Percentiles rank a stretch among this genome's conserved stretches.
These are phyloP conservation scores for Achaetomiella virescens DNA, from an alignment of 495 filamentous ascomycete species.

Conservation along the genomic window DNA sequence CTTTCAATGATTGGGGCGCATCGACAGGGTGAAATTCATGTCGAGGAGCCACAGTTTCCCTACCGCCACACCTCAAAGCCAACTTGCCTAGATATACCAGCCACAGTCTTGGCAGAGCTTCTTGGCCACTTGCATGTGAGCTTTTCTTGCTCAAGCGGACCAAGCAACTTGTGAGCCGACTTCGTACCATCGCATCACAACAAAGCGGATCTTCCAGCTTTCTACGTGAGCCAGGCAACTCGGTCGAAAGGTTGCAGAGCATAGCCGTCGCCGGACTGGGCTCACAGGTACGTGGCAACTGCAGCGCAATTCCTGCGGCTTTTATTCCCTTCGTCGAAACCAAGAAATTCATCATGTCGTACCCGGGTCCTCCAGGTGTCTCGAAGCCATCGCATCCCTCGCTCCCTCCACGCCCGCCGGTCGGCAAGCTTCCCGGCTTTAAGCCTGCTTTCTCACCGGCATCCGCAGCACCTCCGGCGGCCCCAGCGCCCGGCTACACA, in stretches of 20 bases:
- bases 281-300: constrained; percentile 45
- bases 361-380: constrained; percentile 87
- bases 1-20: no score
- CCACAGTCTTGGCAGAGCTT: no score
- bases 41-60: no score
- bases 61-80: no score
- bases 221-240: constrained; percentile 24
- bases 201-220: not conserved
- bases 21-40: no score
- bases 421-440: constrained; percentile 52
- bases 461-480: constrained; percentile 10
- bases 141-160: no score
- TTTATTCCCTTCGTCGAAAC: constrained; percentile 29
- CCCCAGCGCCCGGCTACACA: constrained; percentile 25
- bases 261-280: constrained; percentile 20
- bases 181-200: not conserved
- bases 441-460: constrained; percentile 51
- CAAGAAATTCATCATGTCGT: constrained; percentile 87
- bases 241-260: constrained; percentile 15
- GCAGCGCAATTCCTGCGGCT: constrained; percentile 11
- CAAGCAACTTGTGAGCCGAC: not conserved
- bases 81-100: no score
- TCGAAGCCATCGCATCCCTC: constrained; percentile 54
- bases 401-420: constrained; percentile 79
- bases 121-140: no score